Evolutionary conservation across 2,329 filamentous ascomycete species (phyloP).

Genomic region (Macroventuria anomochaeta): DNA sequence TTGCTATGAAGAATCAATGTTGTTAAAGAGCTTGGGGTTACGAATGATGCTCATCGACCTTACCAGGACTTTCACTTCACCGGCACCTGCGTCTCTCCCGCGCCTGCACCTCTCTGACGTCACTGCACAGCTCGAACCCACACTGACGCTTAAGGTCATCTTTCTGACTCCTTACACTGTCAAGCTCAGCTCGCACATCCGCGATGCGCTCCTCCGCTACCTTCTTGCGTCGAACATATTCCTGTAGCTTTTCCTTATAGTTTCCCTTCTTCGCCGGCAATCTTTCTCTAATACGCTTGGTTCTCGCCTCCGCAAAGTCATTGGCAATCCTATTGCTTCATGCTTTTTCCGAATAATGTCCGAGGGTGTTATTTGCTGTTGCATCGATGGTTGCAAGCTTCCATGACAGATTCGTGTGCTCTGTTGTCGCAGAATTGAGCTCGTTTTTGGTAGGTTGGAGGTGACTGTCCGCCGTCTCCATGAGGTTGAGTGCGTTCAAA

Average conservation of each 20-base stretch:
- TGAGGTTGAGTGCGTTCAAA: not conserved
- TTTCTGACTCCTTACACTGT: not conserved
- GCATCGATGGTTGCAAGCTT: not conserved
- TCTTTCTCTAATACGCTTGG: not conserved
- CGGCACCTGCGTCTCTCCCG: not conserved
- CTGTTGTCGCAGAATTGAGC: not conserved
- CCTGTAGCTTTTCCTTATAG: not conserved
- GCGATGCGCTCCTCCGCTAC: not conserved
- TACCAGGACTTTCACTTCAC: not conserved
- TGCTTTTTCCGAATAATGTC: not conserved
- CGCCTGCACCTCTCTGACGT: not conserved
- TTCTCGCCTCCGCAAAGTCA: not conserved
- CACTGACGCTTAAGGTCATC: not conserved
- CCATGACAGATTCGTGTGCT: not conserved
- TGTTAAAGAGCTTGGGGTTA: no score
- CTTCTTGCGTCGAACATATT: not conserved
- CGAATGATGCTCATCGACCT: no score
- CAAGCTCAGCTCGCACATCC: not conserved
- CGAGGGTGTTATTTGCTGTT: not conserved
- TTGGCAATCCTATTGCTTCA: not conserved
- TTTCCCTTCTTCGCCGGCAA: not conserved
- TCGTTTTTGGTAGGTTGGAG: not conserved
- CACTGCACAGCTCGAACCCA: not conserved
- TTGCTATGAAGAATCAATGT: no score
- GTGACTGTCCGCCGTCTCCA: not conserved